phyloP scores from a whole-genome alignment of 2,329 filamentous ascomycete species.

The Trichoderma atroviride region DNA sequence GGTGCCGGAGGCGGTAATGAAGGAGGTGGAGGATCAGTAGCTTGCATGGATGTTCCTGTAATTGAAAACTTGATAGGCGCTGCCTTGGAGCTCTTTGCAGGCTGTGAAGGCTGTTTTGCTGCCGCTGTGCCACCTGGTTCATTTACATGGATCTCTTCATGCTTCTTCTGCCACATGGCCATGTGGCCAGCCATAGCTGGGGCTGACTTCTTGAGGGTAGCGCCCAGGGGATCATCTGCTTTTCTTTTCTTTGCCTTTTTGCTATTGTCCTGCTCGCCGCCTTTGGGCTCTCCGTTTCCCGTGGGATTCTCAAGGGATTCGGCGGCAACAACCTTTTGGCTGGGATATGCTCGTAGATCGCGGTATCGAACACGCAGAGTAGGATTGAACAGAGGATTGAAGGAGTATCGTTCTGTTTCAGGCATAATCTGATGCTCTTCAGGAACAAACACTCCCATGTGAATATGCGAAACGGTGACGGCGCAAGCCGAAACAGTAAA shows the following conservation, averaged over 20 bases:
- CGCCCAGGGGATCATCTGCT: conserved; percentile 43
- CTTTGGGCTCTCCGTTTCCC: conserved; percentile 29
- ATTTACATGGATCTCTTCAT: conserved; percentile 44
- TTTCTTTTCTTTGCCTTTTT: conserved; percentile 59
- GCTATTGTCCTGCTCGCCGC: conserved; percentile 35
- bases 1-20: conserved; percentile 26
- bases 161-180: conserved; percentile 50
- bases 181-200: conserved; percentile 47
- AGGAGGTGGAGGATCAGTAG: conserved; percentile 21
- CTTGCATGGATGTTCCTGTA: conserved; percentile 31
- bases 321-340: conserved; percentile 61
- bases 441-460: conserved; percentile 82
- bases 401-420: conserved; percentile 65
- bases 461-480: conserved; percentile 73
- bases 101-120: background rate
- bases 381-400: conserved; percentile 70
- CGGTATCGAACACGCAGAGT: conserved; percentile 72
- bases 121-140: conserved; percentile 10
- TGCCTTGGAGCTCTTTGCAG: conserved; percentile 17
- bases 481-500: conserved; percentile 78
- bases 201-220: conserved; percentile 43
- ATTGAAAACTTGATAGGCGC: conserved; percentile 41
- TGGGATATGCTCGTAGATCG: conserved; percentile 73
- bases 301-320: conserved; percentile 46
- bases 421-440: conserved; percentile 61